These are phyloP conservation scores for Xerocomus spinulosus DNA, from an alignment of 768 basidiomycete species.

Conservation along the genomic window DNA sequence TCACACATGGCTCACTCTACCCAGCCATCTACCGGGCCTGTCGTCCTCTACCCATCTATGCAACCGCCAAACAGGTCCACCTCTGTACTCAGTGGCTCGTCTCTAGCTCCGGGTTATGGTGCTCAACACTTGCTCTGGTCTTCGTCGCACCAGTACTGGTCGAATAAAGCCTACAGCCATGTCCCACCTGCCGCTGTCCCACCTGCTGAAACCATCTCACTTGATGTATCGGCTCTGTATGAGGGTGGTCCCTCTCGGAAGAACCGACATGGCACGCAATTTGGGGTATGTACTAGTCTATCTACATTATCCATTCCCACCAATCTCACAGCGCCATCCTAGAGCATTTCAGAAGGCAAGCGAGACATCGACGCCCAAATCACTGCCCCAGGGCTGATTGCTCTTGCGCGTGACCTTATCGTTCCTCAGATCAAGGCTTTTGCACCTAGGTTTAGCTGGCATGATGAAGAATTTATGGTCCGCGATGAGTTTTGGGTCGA, in stretches of 20 bases:
- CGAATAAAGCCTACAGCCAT: not conserved
- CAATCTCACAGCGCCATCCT: not conserved
- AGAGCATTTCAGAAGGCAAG: not conserved
- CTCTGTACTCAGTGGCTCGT: not conserved
- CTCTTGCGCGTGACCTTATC: not conserved
- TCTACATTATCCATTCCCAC: too few relatives aligned
- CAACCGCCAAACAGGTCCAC: not conserved
- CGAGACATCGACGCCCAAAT: not conserved
- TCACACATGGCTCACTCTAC: not conserved
- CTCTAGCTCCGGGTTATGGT: not conserved
- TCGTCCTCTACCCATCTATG: not conserved
- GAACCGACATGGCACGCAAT: not conserved
- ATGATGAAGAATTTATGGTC: not conserved
- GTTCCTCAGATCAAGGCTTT: not conserved
- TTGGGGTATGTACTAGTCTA: not conserved
- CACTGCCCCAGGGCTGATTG: not conserved
- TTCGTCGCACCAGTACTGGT: not conserved
- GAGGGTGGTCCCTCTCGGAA: not conserved
- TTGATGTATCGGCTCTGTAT: not conserved
- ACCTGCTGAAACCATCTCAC: not conserved
- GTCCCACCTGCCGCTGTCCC: not conserved
- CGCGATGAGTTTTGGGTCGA: not conserved
- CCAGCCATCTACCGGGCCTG: not conserved
- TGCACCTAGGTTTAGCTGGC: not conserved
- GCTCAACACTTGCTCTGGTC: not conserved